A percentile compares a stretch with the other conserved stretches of the same genome.
phyloP scores from a whole-genome alignment of 495 filamentous ascomycete species.

The Podospora pseudopauciseta region DNA sequence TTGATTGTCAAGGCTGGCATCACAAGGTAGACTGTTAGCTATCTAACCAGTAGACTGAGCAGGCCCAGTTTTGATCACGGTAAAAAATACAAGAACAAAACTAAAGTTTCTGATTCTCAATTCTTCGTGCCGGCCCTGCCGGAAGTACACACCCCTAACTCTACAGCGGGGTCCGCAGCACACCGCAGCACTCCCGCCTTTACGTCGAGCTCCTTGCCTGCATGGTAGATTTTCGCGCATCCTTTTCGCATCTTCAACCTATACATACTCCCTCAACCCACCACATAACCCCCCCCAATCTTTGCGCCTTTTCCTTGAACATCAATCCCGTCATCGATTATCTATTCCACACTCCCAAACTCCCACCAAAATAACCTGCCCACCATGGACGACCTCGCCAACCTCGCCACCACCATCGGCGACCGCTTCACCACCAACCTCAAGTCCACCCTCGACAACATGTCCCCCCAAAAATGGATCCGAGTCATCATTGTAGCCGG shows the following conservation, averaged over 20 bases:
- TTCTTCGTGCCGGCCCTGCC: neutral
- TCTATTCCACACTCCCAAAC: slow-evolving; percentile 5
- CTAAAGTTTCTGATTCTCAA: neutral
- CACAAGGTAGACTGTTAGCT: neutral
- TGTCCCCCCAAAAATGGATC: slow-evolving; percentile 56
- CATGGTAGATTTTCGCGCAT: neutral
- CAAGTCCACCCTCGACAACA: slow-evolving; percentile 49
- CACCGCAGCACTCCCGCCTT: neutral
- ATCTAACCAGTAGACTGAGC: neutral
- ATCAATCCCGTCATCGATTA: too few relatives aligned
- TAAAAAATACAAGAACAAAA: neutral
- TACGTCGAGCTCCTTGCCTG: neutral
- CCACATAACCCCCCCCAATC: slow-evolving; percentile 3
- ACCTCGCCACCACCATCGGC: slow-evolving; percentile 31
- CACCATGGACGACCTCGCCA: slow-evolving; percentile 35
- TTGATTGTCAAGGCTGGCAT: neutral
- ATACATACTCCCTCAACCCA: neutral
- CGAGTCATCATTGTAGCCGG: slow-evolving; percentile 59
- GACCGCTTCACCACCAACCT: slow-evolving; percentile 55
- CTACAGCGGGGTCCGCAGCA: neutral
- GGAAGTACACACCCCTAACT: neutral
- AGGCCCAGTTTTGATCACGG: neutral
- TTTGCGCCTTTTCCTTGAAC: neutral
- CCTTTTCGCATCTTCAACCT: neutral
- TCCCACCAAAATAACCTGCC: neutral